Conservation (phyloP, 768 basidiomycete species). For the Suillus plorans region DNA sequence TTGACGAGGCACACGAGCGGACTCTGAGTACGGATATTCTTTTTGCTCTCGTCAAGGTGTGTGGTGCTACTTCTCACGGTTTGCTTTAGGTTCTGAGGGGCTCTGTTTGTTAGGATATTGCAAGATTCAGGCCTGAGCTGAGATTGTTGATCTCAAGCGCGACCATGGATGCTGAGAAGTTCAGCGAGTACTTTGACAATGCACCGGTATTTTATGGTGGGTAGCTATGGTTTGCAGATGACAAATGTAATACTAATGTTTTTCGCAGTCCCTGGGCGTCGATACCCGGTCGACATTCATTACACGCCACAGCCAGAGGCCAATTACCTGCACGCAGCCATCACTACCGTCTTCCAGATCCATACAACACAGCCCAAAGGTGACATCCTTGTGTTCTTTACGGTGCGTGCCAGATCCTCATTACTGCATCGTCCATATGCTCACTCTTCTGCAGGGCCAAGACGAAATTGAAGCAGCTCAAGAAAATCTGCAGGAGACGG, state of each 20-base stretch:
- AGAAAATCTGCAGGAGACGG: conserved; percentile 94
- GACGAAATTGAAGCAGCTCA: conserved; percentile 98
- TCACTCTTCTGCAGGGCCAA: conserved; percentile 61
- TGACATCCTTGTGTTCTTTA: conserved; percentile 96
- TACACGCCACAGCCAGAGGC: conserved; percentile 99
- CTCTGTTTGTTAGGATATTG: conserved; percentile 71
- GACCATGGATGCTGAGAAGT: conserved; percentile 97
- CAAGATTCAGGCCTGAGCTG: conserved; percentile 92
- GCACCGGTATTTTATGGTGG: conserved; percentile 93
- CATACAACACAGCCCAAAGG: conserved; percentile 98
- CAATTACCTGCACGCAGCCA: conserved; percentile 97
- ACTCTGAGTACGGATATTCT: conserved; percentile 98
- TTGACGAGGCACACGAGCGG: conserved; percentile 98
- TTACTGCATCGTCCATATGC: not conserved
- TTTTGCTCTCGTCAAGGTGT: conserved; percentile 96
- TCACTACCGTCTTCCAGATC: conserved; percentile 98
- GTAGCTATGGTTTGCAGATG: conserved; percentile 23
- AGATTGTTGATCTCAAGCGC: conserved; percentile 93
- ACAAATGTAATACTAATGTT: conserved; percentile 10
- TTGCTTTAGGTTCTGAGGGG: conserved; percentile 27
- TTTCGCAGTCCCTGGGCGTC: conserved; percentile 84
- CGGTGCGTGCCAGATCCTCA: conserved; percentile 47
- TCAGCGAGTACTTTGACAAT: conserved; percentile 94
- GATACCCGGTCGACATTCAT: conserved; percentile 97
- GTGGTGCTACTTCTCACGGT: conserved; percentile 31